Percentiles rank a stretch among this genome's conserved stretches.
phyloP scores from a whole-genome alignment of 139 green algal species.

The Pedinophyceae sp. region DNA sequence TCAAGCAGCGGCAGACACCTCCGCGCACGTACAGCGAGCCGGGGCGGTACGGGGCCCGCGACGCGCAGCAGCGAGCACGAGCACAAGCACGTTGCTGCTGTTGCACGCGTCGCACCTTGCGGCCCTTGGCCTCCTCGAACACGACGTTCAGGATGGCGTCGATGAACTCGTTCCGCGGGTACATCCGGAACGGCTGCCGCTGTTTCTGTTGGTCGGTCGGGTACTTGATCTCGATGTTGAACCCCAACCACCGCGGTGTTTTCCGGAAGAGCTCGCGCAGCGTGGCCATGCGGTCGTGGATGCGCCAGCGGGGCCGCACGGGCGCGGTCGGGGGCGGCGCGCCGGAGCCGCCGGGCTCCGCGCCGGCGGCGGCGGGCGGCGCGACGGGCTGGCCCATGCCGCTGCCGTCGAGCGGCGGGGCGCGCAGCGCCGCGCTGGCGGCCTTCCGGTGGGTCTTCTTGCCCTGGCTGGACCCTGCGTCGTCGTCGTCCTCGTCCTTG shows the following conservation, averaged over 20 bases:
- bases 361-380: too few species aligned
- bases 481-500: constrained; percentile 2
- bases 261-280: constrained; percentile 22
- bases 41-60: too few species aligned
- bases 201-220: constrained; percentile 15
- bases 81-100: too few species aligned
- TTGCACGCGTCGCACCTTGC: too few species aligned
- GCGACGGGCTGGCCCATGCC: too few species aligned
- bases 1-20: too few species aligned
- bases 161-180: constrained; percentile 25
- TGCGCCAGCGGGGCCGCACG: constrained; percentile 3
- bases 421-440: too few species aligned
- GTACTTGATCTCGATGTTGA: constrained; percentile 40
- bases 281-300: constrained; percentile 13
- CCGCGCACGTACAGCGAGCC: too few species aligned
- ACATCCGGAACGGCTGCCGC: constrained; percentile 12
- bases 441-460: too few species aligned
- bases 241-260: constrained; percentile 24
- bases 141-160: constrained; percentile 24
- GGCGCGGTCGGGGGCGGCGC: not conserved
- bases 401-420: too few species aligned
- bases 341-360: too few species aligned
- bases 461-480: not conserved
- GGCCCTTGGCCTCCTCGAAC: constrained; percentile 15
- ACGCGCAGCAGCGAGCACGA: too few species aligned